phyloP scores from a whole-genome alignment of 2,329 filamentous ascomycete genomes.

The Dactylellina parvicollis region DNA sequence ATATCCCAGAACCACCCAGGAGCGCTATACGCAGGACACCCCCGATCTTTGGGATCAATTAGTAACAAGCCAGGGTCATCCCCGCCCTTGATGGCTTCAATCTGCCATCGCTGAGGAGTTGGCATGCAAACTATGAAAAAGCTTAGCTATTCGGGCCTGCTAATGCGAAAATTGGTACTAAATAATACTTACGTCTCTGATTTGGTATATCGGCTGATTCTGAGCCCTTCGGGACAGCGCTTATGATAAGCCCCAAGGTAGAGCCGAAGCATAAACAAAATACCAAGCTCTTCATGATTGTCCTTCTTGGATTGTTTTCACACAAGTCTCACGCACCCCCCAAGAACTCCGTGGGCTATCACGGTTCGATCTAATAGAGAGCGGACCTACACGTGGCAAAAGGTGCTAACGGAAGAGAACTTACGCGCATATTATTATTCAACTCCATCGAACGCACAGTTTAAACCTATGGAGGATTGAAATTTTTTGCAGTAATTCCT shows the following conservation, averaged over 20 bases:
- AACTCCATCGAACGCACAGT: no score
- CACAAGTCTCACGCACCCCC: no score
- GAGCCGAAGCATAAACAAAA: neutral
- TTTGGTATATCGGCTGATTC: conserved; percentile 5
- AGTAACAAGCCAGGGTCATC: neutral
- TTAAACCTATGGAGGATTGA: no score
- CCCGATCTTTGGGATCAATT: conserved; percentile 6
- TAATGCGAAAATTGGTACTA: neutral
- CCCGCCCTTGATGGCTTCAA: neutral
- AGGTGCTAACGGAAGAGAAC: no score
- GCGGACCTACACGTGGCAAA: no score
- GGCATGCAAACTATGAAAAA: conserved; percentile 21
- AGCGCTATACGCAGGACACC: conserved; percentile 3
- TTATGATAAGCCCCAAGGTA: conserved; percentile 10
- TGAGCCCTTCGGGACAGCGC: conserved; percentile 2
- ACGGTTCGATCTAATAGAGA: no score
- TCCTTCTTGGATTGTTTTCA: no score
- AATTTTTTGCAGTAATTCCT: no score
- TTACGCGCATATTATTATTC: no score
- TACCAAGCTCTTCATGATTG: neutral
- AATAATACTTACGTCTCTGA: conserved; percentile 8
- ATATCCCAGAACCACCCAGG: conserved; percentile 35
- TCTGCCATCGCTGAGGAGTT: neutral
- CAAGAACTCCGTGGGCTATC: no score
- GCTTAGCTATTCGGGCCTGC: no score